Evolutionary conservation across 352 stramenopile species (phyloP).

Genomic region (Globisporangium mamillatum): DNA sequence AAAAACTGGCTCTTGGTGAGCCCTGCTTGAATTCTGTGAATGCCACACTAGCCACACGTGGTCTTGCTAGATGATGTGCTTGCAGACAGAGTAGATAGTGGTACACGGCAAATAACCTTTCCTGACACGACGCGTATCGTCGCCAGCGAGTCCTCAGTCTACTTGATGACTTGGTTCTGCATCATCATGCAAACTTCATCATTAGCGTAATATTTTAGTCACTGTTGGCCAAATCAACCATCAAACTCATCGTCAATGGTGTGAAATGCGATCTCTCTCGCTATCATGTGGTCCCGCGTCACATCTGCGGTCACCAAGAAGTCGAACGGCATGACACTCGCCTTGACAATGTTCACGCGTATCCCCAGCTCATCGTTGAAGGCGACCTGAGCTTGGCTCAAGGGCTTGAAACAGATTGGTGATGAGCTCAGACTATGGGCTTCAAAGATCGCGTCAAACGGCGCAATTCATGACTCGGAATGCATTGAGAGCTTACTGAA

Average conservation of each 20-base stretch:
- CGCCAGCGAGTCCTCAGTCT: conserved; percentile 11
- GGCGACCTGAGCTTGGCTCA: conserved; percentile 28
- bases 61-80: conserved; percentile 18
- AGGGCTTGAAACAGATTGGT: conserved; percentile 23
- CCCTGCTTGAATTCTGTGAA: not conserved
- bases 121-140: not conserved
- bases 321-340: conserved; percentile 31
- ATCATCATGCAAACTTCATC: not conserved
- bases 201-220: not conserved
- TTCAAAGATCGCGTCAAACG: conserved; percentile 20
- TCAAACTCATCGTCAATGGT: conserved; percentile 7
- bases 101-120: conserved; percentile 1
- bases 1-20: not conserved
- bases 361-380: conserved; percentile 28
- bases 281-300: conserved; percentile 23
- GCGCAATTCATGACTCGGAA: conserved; percentile 19
- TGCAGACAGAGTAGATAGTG: conserved; percentile 18
- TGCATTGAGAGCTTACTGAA: conserved; percentile 22
- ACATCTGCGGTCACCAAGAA: conserved; percentile 22
- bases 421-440: conserved; percentile 17
- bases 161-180: conserved; percentile 15
- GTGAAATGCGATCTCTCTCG: conserved; percentile 26
- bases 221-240: not conserved
- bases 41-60: conserved; percentile 21
- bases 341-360: conserved; percentile 1